Base-by-base conservation (phyloP, 2,329 filamentous ascomycete genomes). In the Aspergillus spinulosporus region DNA sequence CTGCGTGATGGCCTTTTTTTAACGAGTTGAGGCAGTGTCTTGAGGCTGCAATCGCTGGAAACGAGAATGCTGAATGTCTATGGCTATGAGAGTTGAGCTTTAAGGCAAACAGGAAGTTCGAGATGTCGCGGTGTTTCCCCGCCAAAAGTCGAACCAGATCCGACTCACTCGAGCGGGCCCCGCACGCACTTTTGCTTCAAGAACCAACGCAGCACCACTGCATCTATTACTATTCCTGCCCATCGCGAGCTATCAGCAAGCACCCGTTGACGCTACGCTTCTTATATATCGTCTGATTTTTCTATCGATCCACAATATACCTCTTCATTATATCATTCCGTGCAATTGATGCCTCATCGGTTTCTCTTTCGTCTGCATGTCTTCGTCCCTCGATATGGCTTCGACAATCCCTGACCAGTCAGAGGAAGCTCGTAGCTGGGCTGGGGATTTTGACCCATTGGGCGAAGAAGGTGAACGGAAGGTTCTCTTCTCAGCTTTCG, bases 401-500 rank as follows among this genome's bases (percentile, higher is more conserved):
- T 49, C 58, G 1, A 59, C 53, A 45, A 51, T 56, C 15, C 12
- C 31, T 46, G 61, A 61, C 34, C 59, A 64, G 9, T 39, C 50
- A 21, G 63, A 65, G 5, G 64, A 66, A 9, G 42, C 46, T 28
- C 62, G 58, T 15, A 65, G 62, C 44, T 89, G 86, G 86, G 75
- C 75, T 34, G 86, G 84, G 2, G 80, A 87, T 51, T 85, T 86
- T 61, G 83, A 88, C 56, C 82, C 84, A 12, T 80, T 88, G 48
- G 78, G 84, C 8, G 92, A 97, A 66, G 85, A 87, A 0, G 91
- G 95, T 61, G 93, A 99, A 75, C 80, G 86, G 48, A 82, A 82
- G 59, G 91, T 95, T 48, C 82, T 97, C 7, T 90, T 89, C 72
- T 87, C 86, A 49, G 88, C 92, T 2, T 76, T 97, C 52, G 91